Evolutionary conservation across 345 rosid genomes (phyloP).

Genomic region (Salix purpurea): DNA sequence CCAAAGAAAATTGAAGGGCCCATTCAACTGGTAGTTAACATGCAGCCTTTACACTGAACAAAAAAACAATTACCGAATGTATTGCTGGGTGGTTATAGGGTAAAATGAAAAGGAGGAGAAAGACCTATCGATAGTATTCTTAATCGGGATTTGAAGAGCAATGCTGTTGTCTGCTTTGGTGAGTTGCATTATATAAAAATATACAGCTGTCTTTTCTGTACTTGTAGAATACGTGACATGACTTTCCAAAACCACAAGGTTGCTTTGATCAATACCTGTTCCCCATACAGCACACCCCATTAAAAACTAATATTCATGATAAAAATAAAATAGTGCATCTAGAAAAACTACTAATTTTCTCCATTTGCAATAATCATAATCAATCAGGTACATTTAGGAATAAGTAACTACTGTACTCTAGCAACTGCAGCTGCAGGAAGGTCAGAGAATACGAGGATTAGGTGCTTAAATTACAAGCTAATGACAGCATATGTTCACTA

Average conservation of each 20-base stretch:
- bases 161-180: slow-evolving; percentile 5
- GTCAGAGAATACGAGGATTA: background rate
- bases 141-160: slow-evolving; percentile 1
- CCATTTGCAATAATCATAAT: background rate
- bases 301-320: background rate
- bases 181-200: slow-evolving; percentile 31
- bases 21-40: background rate
- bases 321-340: background rate
- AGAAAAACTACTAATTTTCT: background rate
- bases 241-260: slow-evolving; percentile 25
- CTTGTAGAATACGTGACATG: slow-evolving; percentile 17
- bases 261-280: slow-evolving; percentile 20
- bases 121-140: slow-evolving; percentile 23
- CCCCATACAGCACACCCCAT: background rate
- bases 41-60: background rate
- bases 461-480: background rate
- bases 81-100: background rate
- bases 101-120: background rate
- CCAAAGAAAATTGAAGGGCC: background rate
- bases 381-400: background rate
- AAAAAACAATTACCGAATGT: background rate
- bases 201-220: slow-evolving; percentile 24
- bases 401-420: background rate
- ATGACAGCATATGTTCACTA: background rate
- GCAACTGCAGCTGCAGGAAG: background rate